Percentiles rank a stretch among this genome's conserved stretches.
phyloP scores from a whole-genome alignment of 306 rosid genomes.

The Arachis hypogaea region DNA sequence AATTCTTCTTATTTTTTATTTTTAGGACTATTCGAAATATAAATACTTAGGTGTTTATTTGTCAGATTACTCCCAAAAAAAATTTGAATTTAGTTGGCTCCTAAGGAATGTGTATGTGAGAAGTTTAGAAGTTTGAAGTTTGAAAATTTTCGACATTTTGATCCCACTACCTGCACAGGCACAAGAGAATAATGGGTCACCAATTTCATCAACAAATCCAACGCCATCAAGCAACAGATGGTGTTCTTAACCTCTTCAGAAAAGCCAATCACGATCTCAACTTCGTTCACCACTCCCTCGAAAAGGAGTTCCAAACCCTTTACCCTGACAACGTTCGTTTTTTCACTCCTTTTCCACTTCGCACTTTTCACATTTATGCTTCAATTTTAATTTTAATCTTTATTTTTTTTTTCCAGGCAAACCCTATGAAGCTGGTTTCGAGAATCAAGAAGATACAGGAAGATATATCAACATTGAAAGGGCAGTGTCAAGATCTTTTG shows the following conservation, averaged over 20 bases:
- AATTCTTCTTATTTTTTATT: too few relatives aligned
- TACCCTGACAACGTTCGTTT: conserved; percentile 66
- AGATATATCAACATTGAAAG: conserved; percentile 67
- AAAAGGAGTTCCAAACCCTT: conserved; percentile 73
- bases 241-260: conserved; percentile 65
- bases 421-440: conserved; percentile 83
- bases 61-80: too few relatives aligned
- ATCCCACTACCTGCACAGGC: too few relatives aligned
- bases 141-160: too few relatives aligned
- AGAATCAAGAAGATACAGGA: conserved; percentile 79
- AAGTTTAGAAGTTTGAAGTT: background rate
- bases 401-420: conserved; percentile 48
- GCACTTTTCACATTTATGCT: background rate
- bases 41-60: too few relatives aligned
- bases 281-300: conserved; percentile 57
- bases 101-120: too few relatives aligned
- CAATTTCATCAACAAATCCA: conserved; percentile 20
- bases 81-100: too few relatives aligned
- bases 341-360: background rate
- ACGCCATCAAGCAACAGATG: conserved; percentile 75
- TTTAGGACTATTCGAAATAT: too few relatives aligned
- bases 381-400: too few relatives aligned
- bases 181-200: conserved; percentile 46
- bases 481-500: conserved; percentile 78
- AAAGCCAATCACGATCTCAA: conserved; percentile 84